These are phyloP conservation scores for Lachancea thermotolerans DNA, from an alignment of 805 yeast genomes.

Conservation along the genomic window DNA sequence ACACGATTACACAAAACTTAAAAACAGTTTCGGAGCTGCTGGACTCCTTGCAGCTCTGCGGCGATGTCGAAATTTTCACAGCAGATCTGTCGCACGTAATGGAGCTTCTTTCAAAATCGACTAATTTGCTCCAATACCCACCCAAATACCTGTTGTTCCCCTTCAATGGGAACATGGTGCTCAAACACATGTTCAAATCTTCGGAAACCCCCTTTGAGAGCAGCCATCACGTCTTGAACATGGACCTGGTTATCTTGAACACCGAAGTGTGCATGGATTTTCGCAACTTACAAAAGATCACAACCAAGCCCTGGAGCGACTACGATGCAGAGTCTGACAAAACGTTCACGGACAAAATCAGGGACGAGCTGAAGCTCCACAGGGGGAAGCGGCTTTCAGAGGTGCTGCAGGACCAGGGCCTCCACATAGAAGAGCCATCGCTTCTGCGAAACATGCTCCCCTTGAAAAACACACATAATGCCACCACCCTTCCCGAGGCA, in stretches of 20 bases:
- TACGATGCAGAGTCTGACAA: constrained; percentile 40
- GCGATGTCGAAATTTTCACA: constrained; percentile 30
- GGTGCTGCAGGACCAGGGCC: constrained; percentile 36
- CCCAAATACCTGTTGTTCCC: constrained; percentile 55
- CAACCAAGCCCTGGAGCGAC: constrained; percentile 57
- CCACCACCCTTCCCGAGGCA: constrained; percentile 33
- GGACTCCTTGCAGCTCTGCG: constrained; percentile 40
- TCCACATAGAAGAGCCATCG: constrained; percentile 28
- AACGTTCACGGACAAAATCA: constrained; percentile 52
- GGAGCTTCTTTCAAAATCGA: constrained; percentile 18
- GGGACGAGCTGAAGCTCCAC: constrained; percentile 47
- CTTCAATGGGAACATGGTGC: constrained; percentile 37
- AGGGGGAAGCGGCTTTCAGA: constrained; percentile 35
- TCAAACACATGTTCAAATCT: constrained; percentile 41
- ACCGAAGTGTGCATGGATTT: constrained; percentile 59
- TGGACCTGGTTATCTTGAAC: constrained; percentile 54
- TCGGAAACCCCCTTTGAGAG: constrained; percentile 22
- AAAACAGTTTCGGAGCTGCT: constrained; percentile 18
- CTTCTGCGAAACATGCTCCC: constrained; percentile 32
- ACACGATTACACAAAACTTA: constrained; percentile 27
- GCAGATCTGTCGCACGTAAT: constrained; percentile 17
- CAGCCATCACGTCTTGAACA: constrained; percentile 35
- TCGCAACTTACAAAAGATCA: constrained; percentile 42
- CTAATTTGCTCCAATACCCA: constrained; percentile 40
- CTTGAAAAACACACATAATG: constrained; percentile 29